Evolutionary conservation across 768 basidiomycete species (phyloP).

Genomic region (Leccinum barrowsii): DNA sequence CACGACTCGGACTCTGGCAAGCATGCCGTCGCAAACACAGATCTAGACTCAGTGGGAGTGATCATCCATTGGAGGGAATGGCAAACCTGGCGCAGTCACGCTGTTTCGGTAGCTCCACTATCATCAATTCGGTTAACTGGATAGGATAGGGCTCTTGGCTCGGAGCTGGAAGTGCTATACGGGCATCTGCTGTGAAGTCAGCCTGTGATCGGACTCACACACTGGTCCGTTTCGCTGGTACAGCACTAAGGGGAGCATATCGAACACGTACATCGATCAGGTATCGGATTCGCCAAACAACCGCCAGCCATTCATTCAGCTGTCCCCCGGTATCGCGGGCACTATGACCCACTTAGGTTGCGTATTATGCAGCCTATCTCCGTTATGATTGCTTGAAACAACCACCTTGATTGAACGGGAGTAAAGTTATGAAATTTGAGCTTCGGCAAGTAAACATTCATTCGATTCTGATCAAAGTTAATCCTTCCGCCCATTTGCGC

Average conservation of each 20-base stretch:
- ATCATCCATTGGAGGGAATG: not conserved
- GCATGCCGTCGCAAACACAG: not conserved
- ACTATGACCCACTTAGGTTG: not conserved
- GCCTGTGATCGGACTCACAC: not conserved
- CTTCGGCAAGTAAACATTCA: not conserved
- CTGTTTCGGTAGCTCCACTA: not conserved
- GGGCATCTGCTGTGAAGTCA: not conserved
- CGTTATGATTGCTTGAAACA: not conserved
- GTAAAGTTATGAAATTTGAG: not conserved
- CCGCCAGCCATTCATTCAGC: not conserved
- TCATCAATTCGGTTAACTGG: not conserved
- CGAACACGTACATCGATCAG: not conserved
- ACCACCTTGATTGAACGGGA: not conserved
- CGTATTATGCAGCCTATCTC: not conserved
- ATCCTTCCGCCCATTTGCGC: not conserved
- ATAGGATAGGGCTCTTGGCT: not conserved
- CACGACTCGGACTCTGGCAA: not conserved
- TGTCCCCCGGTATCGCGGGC: not conserved
- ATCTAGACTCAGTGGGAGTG: not conserved
- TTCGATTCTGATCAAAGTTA: no score
- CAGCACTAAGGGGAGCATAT: not conserved
- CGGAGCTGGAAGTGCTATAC: not conserved
- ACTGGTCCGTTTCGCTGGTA: not conserved
- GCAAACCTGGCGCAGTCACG: not conserved
- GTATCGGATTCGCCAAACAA: no score